These are phyloP conservation scores for Trematosphaeria pertusa DNA, from an alignment of 2,329 filamentous ascomycete genomes.

Conservation along the genomic window DNA sequence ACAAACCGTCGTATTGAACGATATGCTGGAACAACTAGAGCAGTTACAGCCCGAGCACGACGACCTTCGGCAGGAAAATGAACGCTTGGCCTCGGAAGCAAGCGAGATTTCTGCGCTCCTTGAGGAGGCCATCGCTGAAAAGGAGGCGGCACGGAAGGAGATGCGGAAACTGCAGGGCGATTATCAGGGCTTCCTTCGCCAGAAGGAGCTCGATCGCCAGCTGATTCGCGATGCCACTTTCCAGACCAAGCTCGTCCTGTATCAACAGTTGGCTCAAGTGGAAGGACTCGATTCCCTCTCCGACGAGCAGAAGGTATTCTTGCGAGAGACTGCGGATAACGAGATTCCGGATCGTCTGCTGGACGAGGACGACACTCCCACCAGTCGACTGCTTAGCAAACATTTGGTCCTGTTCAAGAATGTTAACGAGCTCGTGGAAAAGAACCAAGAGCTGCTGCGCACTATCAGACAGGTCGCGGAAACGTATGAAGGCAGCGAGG, in stretches of 20 bases:
- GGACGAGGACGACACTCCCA: slow-evolving; percentile 77
- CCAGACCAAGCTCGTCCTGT: slow-evolving; percentile 88
- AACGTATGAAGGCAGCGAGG: slow-evolving; percentile 90
- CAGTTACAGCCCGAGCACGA: slow-evolving; percentile 87
- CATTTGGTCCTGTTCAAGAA: slow-evolving; percentile 90
- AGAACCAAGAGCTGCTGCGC: slow-evolving; percentile 84
- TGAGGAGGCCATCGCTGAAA: slow-evolving; percentile 80
- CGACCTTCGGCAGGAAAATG: slow-evolving; percentile 81
- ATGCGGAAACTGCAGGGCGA: slow-evolving; percentile 80
- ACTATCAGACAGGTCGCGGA: slow-evolving; percentile 85
- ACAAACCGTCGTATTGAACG: slow-evolving; percentile 78
- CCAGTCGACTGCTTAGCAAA: slow-evolving; percentile 86
- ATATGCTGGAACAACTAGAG: slow-evolving; percentile 85
- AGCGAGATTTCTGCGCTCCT: slow-evolving; percentile 79
- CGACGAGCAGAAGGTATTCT: slow-evolving; percentile 73
- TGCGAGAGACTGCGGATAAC: slow-evolving; percentile 79
- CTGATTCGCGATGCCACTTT: slow-evolving; percentile 89
- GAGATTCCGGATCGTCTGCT: slow-evolving; percentile 70
- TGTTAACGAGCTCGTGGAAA: slow-evolving; percentile 81
- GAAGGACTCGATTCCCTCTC: slow-evolving; percentile 76
- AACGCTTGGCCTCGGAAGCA: slow-evolving; percentile 79
- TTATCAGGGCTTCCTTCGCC: slow-evolving; percentile 66
- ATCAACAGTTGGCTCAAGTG: slow-evolving; percentile 83
- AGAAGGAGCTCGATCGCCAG: slow-evolving; percentile 80
- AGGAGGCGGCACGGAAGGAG: slow-evolving; percentile 79